These are phyloP conservation scores for Cryptosporidium felis DNA, from an alignment of 169 alveolate species.

Conservation along the genomic window DNA sequence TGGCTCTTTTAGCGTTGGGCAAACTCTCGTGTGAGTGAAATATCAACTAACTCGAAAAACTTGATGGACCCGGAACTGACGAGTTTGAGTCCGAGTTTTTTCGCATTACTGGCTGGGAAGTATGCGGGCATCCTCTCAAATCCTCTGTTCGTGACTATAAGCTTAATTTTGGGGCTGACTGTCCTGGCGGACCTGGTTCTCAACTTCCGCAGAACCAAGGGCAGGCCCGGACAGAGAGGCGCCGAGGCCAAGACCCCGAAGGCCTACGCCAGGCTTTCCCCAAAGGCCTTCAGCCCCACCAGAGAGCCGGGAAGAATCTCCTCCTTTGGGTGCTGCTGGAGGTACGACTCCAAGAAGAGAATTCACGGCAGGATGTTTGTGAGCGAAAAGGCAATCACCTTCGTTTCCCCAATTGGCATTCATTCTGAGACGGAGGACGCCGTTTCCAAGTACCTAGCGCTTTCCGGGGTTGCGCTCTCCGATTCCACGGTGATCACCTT, in stretches of 20 bases:
- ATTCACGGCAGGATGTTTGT: constrained; percentile 58
- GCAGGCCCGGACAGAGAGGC: not conserved
- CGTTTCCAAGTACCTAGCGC: not conserved
- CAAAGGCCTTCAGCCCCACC: not conserved
- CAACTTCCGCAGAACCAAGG: too few species aligned
- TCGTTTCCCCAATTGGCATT: constrained; percentile 28
- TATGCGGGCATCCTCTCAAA: constrained; percentile 6
- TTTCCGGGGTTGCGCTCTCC: constrained; percentile 26
- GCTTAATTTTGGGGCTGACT: not conserved
- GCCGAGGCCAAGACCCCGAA: not conserved
- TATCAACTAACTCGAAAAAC: too few species aligned
- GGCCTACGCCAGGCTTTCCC: not conserved
- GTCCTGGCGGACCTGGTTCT: not conserved
- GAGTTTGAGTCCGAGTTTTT: not conserved
- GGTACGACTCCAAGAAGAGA: constrained; percentile 67
- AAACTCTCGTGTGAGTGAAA: too few species aligned
- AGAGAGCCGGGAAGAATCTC: not conserved
- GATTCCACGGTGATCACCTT: constrained; percentile 9
- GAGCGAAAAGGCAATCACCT: constrained; percentile 3
- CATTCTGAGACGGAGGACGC: not conserved
- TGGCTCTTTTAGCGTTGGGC: too few species aligned
- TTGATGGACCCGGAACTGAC: not conserved
- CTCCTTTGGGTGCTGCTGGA: constrained; percentile 70
- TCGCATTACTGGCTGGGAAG: not conserved
- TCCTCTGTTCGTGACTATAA: not conserved